Evolutionary conservation across 345 rosid species (phyloP).

Genomic region (Euphorbia lathyris): DNA sequence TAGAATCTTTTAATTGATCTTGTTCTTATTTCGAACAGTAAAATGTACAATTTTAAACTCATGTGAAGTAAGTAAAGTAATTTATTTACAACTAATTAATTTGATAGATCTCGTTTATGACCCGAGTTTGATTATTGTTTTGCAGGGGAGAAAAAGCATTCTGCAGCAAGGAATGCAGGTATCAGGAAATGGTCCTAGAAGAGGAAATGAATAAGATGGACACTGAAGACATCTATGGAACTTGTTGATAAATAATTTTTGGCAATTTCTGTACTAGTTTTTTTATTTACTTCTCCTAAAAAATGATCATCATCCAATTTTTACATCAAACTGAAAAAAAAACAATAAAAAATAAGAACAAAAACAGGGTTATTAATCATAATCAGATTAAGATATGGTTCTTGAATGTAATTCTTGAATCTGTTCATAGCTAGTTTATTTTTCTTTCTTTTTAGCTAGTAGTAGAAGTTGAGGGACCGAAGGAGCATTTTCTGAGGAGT

Average conservation of each 20-base stretch:
- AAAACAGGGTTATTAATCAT: conserved; percentile 1
- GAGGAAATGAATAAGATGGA: conserved; percentile 29
- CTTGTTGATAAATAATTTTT: conserved; percentile 14
- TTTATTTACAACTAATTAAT: too few species aligned
- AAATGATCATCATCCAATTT: not conserved
- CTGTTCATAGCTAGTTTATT: not conserved
- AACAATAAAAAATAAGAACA: too few species aligned
- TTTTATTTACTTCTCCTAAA: not conserved
- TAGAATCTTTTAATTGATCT: too few species aligned
- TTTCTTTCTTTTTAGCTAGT: not conserved
- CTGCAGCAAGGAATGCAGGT: conserved; percentile 84
- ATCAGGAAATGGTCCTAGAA: conserved; percentile 65
- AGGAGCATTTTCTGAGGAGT: too few species aligned
- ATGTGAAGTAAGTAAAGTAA: too few species aligned
- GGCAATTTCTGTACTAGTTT: not conserved
- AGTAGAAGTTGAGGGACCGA: conserved; percentile 4
- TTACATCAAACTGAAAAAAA: not conserved
- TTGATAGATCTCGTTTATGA: too few species aligned
- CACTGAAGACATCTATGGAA: conserved; percentile 22
- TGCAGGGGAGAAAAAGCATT: conserved; percentile 89
- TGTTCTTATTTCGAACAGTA: too few species aligned
- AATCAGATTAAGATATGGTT: not conserved
- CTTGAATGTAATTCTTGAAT: conserved; percentile 4
- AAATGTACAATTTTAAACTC: too few species aligned
- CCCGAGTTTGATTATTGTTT: not conserved